These are phyloP conservation scores for Ophiobolus disseminans DNA, from an alignment of 2,329 filamentous ascomycete species.

Conservation along the genomic window DNA sequence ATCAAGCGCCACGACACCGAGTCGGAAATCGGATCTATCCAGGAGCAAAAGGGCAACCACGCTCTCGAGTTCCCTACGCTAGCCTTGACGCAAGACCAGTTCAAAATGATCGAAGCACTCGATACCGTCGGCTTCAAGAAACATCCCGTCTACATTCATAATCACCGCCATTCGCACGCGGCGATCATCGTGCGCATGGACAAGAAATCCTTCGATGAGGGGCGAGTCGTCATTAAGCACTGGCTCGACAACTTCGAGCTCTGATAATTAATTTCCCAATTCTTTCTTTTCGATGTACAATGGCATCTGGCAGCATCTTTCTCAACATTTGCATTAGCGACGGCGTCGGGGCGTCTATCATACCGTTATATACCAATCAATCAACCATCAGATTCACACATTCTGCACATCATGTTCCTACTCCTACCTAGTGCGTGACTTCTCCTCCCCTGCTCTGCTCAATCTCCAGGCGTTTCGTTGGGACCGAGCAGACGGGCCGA, in stretches of 20 bases:
- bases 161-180: conserved; percentile 79
- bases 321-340: conserved; percentile 16
- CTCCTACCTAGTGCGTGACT: too few relatives aligned
- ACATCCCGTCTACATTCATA: conserved; percentile 75
- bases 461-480: too few relatives aligned
- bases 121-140: conserved; percentile 68
- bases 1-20: conserved; percentile 18
- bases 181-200: conserved; percentile 83
- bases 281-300: not conserved
- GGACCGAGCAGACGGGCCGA: too few relatives aligned
- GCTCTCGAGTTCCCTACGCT: conserved; percentile 69
- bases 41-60: conserved; percentile 37
- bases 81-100: conserved; percentile 80
- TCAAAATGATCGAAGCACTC: conserved; percentile 80
- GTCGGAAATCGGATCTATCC: conserved; percentile 35
- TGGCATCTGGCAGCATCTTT: not conserved
- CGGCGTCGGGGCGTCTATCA: conserved; percentile 11
- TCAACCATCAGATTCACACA: too few relatives aligned
- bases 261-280: conserved; percentile 14
- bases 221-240: conserved; percentile 77
- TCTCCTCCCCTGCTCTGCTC: too few relatives aligned
- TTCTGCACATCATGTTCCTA: too few relatives aligned
- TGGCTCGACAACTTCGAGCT: conserved; percentile 77
- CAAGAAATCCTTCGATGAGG: conserved; percentile 74
- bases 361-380: too few relatives aligned